phyloP scores from a whole-genome alignment of 805 yeast species.

The Candida endomychidarum region DNA sequence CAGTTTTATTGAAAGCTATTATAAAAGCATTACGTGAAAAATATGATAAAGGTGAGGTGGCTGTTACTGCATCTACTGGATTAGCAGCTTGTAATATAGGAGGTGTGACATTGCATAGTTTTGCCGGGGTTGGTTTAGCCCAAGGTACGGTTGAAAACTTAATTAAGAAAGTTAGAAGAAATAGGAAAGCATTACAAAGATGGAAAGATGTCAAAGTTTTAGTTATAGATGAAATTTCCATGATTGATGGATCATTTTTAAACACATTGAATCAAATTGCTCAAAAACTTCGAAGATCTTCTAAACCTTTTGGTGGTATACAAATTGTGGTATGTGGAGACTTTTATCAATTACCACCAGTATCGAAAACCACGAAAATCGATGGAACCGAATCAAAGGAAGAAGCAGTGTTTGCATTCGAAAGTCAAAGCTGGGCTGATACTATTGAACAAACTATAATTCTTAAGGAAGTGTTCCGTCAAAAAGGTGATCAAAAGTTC shows the following conservation, averaged over 20 bases:
- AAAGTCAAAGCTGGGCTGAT: conserved; percentile 59
- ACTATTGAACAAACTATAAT: conserved; percentile 58
- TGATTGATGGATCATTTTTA: conserved; percentile 70
- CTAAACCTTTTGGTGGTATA: conserved; percentile 74
- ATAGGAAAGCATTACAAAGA: conserved; percentile 46
- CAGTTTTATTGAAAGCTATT: conserved; percentile 70
- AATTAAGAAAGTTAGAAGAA: conserved; percentile 52
- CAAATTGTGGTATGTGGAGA: conserved; percentile 79
- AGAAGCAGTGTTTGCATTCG: conserved; percentile 58
- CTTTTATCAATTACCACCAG: conserved; percentile 82
- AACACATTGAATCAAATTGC: conserved; percentile 66
- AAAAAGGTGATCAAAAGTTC: conserved; percentile 68
- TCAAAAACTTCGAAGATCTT: conserved; percentile 43
- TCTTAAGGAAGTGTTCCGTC: conserved; percentile 69
- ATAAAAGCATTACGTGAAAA: conserved; percentile 51
- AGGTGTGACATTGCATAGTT: conserved; percentile 75
- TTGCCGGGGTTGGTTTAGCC: conserved; percentile 77
- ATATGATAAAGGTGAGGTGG: conserved; percentile 53
- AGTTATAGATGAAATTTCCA: conserved; percentile 75
- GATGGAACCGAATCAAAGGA: conserved; percentile 25
- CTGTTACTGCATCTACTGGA: conserved; percentile 84
- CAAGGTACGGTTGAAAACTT: conserved; percentile 48
- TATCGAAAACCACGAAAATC: conserved; percentile 34
- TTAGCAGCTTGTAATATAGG: conserved; percentile 81
- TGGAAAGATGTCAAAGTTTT: conserved; percentile 62